Base-by-base conservation (phyloP, 306 rosid species). In the Rubus parviflorus region DNA sequence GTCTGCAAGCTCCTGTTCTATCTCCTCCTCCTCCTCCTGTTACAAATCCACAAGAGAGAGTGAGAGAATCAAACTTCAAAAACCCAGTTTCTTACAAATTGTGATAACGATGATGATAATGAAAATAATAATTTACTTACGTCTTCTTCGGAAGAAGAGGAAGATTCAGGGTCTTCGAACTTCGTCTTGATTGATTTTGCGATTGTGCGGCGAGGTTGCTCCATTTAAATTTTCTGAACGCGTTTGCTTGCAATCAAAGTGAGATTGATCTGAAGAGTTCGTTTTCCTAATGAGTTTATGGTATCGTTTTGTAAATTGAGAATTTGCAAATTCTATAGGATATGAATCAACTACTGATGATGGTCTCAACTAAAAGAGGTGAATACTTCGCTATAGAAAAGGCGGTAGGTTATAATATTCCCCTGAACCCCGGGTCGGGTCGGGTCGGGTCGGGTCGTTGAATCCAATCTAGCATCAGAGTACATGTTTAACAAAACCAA, bases 1-100 rank as follows among this genome's bases (percentile, higher is more conserved):
- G 81, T 90, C 93, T 15, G 97, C 97, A 22, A 95, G 85, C 77
- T 82, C 91, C 38, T 89, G 85, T 84, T 89, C 87, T 80, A 95
- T 88, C 85, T 88, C 97, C 69, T 89, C 93, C 81, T 88, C 90
- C 91, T 88, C 68, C 17, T 62, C 65, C 68, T 62, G 12, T 38
- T 7, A 22, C 10, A 22, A 58, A 37, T 72, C 4, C 22, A 8
- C 14, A 58, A 57, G 0, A 22, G 9, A 30, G 35, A 30, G 1
- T 30, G 35, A 30, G 35, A 30, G 35, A 58, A 0, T 2, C 52
- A 73, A 58, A 20, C 5, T 12, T 19, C 37, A 40, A 72, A 40
- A 52, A 72, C 23, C 35, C 0, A 72, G 15, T 13, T 13, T 35
- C 41, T 8, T 52, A 52, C 2, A 14, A 13, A 14, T 0, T 13